Evolutionary conservation across 2,329 filamentous ascomycete species (phyloP), one percentile per base, ranked within the genome.

Genomic region (Diaporthe capsici): DNA sequence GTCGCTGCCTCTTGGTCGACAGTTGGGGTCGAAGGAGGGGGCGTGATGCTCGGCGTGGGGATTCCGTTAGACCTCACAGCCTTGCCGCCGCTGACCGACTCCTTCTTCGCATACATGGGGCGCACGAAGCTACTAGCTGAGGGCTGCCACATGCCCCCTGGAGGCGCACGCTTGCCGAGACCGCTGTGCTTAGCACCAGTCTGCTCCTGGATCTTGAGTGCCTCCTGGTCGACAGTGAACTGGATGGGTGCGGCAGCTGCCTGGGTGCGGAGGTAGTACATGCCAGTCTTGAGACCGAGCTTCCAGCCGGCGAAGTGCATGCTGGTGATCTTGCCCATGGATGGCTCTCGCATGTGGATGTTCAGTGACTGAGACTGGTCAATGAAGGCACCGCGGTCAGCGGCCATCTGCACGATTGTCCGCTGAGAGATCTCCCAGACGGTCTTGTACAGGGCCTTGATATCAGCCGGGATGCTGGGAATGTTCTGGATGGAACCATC

Each of bases 241-340:
- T 99, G 97, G 80, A 99, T 99, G 72, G 97, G 97, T 63, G 96
- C 95, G 25, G 96, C 96, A 49, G 97, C 97, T 78, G 97, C 97
- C 92, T 98, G 97, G 65, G 97, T 99, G 82, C 97, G 95, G 81
- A 99, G 93, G 87, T 99, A 99, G 92, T 99, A 99, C 97, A 99
- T 98, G 88, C 97, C 97, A 49, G 97, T 99, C 94, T 99, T 99
- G 80, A 99, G 92, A 82, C 97, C 97, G 79, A 98, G 93, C 90
- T 98, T 99, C 97, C 97, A 99, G 81, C 97, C 97, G 67, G 97
- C 92, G 83, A 99, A 99, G 89, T 99, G 97, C 97, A 99, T 99
- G 85, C 94, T 97, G 76, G 97, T 99, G 85, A 99, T 98, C 91
- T 99, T 99, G 87, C 97, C 97, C 96, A 99, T 98, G 71, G 96